Evolutionary conservation across 306 rosid genomes (phyloP), one percentile per base, ranked within the genome.

Genomic region (Gynostemma pentaphyllum): DNA sequence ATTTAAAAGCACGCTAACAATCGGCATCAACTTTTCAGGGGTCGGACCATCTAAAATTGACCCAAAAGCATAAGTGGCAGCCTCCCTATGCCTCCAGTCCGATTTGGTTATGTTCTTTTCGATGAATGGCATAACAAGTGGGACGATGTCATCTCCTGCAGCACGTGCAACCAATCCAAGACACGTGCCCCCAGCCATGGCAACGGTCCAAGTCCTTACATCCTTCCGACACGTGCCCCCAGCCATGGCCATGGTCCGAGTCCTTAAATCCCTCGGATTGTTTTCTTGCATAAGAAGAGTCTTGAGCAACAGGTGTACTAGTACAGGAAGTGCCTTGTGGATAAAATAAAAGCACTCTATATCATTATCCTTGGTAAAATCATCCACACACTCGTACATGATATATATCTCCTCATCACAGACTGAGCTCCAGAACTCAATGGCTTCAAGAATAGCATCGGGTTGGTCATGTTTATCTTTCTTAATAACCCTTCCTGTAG

Each of bases 381-480:
- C 23, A 44, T 9, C 42, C 59, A 64, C 79, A 65, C 36, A 75
- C 56, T 70, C 79, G 32, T 75, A 75, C 74, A 87, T 62, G 53
- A 40, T 54, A 41, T 75, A 75, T 69, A 75, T 70, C 36, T 75
- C 79, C 50, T 64, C 75, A 65, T 75, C 79, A 32, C 79, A 75
- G 24, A 75, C 57, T 42, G 79, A 63, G 68, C 79, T 75, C 79
- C 79, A 75, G 47, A 75, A 75, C 64, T 75, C 79, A 2, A 75
- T 70, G 18, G 79, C 79, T 70, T 75, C 75, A 49, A 75, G 75
- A 28, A 75, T 64, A 30, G 66, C 79, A 6, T 45, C 62, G 64
- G 70, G 75, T 66, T 70, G 75, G 57, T 86, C 77, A 51, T 87
- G 91, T 79, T 87, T 80, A 49, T 75, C 75, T 63, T 65, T 71